A percentile compares a stretch with the other conserved stretches of the same genome.
These are phyloP conservation scores for Rhinocladiella similis DNA, from an alignment of 2,329 filamentous ascomycete species.

Conservation along the genomic window DNA sequence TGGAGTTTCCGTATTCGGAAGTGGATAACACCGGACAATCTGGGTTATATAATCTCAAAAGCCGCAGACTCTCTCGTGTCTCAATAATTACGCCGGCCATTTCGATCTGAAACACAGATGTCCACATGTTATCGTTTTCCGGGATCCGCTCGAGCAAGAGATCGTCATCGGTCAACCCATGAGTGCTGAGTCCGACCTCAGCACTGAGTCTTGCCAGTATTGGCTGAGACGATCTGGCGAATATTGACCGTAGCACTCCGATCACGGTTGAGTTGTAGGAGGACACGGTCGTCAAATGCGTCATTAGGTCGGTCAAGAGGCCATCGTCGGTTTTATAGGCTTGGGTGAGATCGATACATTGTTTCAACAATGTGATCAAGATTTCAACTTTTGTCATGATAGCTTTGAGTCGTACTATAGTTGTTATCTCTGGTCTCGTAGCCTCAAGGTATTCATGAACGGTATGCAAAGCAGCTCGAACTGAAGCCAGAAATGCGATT, in stretches of 20 bases:
- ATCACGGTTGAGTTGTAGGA: conserved; percentile 5
- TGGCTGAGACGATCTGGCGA: conserved; percentile 10
- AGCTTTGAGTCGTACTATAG: conserved; percentile 16
- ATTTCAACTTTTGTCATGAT: conserved; percentile 4
- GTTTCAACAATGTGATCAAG: conserved; percentile 5
- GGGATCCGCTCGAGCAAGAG: background rate
- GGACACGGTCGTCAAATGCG: conserved; percentile 5
- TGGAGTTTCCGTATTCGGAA: background rate
- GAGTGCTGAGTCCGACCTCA: conserved; percentile 11
- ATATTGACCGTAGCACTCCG: conserved; percentile 9
- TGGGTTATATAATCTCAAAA: conserved; percentile 12
- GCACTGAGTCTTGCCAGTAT: conserved; percentile 7
- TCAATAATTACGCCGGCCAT: conserved; percentile 4
- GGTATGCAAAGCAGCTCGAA: conserved; percentile 10
- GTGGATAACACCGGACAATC: conserved; percentile 11
- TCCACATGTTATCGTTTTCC: background rate
- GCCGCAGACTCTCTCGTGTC: conserved; percentile 11
- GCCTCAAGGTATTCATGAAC: conserved; percentile 9
- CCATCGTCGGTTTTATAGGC: conserved; percentile 1
- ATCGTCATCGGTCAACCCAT: background rate
- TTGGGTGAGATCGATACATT: conserved; percentile 1
- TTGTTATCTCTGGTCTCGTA: conserved; percentile 1
- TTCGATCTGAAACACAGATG: conserved; percentile 3
- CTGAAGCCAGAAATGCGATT: conserved; percentile 11
- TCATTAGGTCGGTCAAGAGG: conserved; percentile 10